These are phyloP conservation scores for Termitomyces sp. DNA, from an alignment of 768 basidiomycete species.

Conservation along the genomic window DNA sequence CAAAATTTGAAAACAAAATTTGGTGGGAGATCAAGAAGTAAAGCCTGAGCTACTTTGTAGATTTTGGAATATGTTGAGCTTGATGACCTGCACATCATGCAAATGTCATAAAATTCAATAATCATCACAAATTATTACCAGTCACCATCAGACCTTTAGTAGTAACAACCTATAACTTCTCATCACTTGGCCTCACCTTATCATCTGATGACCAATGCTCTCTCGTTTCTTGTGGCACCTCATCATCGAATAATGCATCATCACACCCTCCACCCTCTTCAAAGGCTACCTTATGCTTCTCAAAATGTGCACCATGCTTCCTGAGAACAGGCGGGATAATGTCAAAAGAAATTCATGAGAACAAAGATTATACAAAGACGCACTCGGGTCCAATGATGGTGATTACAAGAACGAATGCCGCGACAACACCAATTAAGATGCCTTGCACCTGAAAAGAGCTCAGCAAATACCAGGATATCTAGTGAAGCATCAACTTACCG, in stretches of 20 bases:
- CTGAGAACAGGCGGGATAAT: constrained; percentile 24
- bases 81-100: not conserved
- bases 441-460: constrained; percentile 58
- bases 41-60: no score
- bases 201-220: constrained; percentile 6
- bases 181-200: constrained; percentile 8
- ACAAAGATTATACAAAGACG: constrained; percentile 23
- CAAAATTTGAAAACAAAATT: no score
- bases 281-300: constrained; percentile 76
- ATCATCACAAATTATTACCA: not conserved
- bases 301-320: constrained; percentile 80
- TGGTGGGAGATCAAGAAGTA: no score
- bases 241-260: constrained; percentile 30
- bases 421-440: constrained; percentile 82
- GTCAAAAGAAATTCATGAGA: not conserved
- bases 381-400: constrained; percentile 77
- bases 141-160: not conserved
- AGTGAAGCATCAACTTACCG: constrained; percentile 22
- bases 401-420: constrained; percentile 72
- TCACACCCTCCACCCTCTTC: constrained; percentile 68
- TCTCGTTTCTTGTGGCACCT: not conserved
- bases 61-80: not conserved
- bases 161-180: not conserved
- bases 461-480: not conserved
- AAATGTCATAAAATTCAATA: not conserved